Evolutionary conservation across 805 yeast species (phyloP).

Genomic region (Myxozyma vanderwaltii): DNA sequence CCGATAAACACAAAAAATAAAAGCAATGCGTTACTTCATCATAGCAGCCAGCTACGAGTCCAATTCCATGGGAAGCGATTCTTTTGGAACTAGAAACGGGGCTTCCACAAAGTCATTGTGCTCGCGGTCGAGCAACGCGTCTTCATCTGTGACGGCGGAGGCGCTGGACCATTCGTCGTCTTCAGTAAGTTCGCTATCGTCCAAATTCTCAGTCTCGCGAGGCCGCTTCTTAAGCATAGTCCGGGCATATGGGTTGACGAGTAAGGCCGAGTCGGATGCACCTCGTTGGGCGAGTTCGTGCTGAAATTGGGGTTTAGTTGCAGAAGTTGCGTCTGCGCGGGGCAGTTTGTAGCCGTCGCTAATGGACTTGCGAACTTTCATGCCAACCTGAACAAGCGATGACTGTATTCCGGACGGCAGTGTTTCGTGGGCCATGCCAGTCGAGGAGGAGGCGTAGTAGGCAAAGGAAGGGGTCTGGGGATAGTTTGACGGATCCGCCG

Average conservation of each 20-base stretch:
- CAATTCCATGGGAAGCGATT: slow-evolving; percentile 15
- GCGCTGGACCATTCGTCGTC: slow-evolving; percentile 6
- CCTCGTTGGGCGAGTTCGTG: slow-evolving; percentile 3
- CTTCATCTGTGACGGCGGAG: not conserved
- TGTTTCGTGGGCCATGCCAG: slow-evolving; percentile 1
- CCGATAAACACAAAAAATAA: slow-evolving; percentile 1
- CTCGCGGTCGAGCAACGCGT: not conserved
- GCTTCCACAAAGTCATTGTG: slow-evolving; percentile 27
- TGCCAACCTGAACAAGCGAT: slow-evolving; percentile 27
- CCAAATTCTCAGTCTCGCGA: slow-evolving; percentile 1
- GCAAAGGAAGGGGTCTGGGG: slow-evolving; percentile 15
- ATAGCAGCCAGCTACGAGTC: not conserved
- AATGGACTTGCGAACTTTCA: slow-evolving; percentile 31
- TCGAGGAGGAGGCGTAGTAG: slow-evolving; percentile 11
- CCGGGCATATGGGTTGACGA: slow-evolving; percentile 15
- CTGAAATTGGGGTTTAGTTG: not conserved
- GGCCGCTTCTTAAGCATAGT: slow-evolving; percentile 1
- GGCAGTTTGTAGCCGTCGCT: slow-evolving; percentile 31
- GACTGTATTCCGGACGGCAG: slow-evolving; percentile 19
- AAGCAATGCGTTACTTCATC: not conserved
- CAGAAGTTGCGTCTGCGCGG: not conserved
- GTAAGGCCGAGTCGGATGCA: slow-evolving; percentile 3
- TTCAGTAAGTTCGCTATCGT: slow-evolving; percentile 6
- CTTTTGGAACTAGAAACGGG: slow-evolving; percentile 27
- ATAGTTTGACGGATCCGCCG: slow-evolving; percentile 6